Evolutionary conservation across 306 rosid genomes (phyloP).

Genomic region (Pyrus betulifolia): DNA sequence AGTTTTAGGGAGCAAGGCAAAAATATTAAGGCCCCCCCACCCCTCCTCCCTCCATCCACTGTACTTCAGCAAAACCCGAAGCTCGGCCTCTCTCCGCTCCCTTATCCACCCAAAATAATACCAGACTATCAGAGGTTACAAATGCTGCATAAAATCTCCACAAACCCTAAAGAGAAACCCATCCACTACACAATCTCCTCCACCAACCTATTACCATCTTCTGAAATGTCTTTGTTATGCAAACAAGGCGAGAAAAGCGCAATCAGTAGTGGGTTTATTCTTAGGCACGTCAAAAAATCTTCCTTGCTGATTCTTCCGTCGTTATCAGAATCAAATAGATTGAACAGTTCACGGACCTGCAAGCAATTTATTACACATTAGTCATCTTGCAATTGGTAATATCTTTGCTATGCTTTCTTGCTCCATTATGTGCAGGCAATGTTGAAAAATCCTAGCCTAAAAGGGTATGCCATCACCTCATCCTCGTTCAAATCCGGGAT

Average conservation of each 20-base stretch:
- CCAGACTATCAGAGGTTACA: constrained; percentile 6
- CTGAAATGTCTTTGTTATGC: constrained; percentile 24
- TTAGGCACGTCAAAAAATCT: constrained; percentile 51
- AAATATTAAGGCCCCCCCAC: constrained; percentile 17
- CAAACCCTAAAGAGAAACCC: not conserved
- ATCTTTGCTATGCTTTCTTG: not conserved
- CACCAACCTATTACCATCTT: constrained; percentile 15
- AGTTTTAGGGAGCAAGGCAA: not conserved
- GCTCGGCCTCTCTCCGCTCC: not conserved
- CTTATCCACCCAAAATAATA: not conserved
- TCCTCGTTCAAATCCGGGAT: constrained; percentile 43
- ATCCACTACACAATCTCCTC: constrained; percentile 39
- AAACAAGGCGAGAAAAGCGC: constrained; percentile 60
- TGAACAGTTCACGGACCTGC: constrained; percentile 59
- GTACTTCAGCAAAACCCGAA: not conserved
- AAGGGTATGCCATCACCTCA: constrained; percentile 42
- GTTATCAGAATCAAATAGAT: constrained; percentile 42
- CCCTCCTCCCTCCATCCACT: not conserved
- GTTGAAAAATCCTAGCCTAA: not conserved
- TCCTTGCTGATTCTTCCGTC: constrained; percentile 64
- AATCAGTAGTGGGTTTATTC: constrained; percentile 65
- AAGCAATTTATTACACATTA: constrained; percentile 7
- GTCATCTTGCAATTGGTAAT: not conserved
- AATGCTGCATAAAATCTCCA: constrained; percentile 4
- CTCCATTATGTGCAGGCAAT: not conserved